Evolutionary conservation across 441 rosid species (phyloP).

Genomic region (Aquilaria agallochum): DNA sequence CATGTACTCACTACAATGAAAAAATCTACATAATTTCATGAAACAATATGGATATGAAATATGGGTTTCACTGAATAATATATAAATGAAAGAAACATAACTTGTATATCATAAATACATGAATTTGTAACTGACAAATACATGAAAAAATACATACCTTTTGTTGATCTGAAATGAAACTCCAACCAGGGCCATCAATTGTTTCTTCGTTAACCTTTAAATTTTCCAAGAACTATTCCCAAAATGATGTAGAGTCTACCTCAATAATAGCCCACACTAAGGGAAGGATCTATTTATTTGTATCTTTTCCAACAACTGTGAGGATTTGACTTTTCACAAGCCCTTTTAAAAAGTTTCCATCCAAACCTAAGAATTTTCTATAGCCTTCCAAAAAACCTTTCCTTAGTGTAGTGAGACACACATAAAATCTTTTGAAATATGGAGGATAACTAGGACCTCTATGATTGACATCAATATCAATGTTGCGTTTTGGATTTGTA

Average conservation of each 20-base stretch:
- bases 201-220: neutral
- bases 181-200: neutral
- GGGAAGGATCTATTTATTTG: conserved; percentile 10
- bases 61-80: no score
- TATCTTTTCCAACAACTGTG: conserved; percentile 1
- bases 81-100: no score
- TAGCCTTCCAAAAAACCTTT: neutral
- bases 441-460: no score
- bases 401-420: conserved; percentile 1
- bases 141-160: neutral
- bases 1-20: no score
- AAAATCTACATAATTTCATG: no score
- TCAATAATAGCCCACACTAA: neutral
- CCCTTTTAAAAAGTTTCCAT: conserved; percentile 8
- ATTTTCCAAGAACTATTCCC: neutral
- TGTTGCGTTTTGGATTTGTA: neutral
- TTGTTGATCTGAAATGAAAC: neutral
- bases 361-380: neutral
- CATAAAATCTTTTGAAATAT: neutral
- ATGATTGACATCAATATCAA: no score
- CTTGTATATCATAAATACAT: no score
- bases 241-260: neutral
- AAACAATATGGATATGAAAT: no score
- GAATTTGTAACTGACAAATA: no score
- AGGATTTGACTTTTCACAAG: neutral